Percentiles rank a stretch among this genome's conserved stretches.
phyloP scores from a whole-genome alignment of 192 early-diverging fungal genomes.

The Coemansia biformis region DNA sequence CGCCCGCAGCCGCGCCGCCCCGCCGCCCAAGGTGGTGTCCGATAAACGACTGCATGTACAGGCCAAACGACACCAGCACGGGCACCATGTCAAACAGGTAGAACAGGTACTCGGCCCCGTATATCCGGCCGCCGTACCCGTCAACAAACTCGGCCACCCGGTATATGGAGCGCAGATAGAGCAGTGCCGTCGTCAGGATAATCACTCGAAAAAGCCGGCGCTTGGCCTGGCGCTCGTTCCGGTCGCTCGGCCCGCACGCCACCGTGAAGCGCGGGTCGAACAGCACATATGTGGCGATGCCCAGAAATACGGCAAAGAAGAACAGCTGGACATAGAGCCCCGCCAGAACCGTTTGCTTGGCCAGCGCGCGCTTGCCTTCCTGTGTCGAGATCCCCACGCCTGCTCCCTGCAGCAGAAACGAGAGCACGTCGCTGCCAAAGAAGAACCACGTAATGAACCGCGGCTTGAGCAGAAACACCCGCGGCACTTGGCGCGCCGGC shows the following conservation, averaged over 20 bases:
- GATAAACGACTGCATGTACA: conserved; percentile 34
- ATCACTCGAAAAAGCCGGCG: conserved; percentile 25
- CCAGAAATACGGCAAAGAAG: conserved; percentile 31
- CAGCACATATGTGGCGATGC: conserved; percentile 8
- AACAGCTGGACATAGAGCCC: conserved; percentile 36
- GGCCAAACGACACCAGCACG: conserved; percentile 26
- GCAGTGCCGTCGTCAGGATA: conserved; percentile 25
- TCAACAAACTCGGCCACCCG: conserved; percentile 41
- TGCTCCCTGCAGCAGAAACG: conserved; percentile 38
- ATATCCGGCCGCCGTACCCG: conserved; percentile 34
- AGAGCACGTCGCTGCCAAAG: conserved; percentile 48
- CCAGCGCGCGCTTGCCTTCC: conserved; percentile 8
- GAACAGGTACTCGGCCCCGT: conserved; percentile 44
- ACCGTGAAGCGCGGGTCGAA: conserved; percentile 18
- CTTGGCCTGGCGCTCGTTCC: conserved; percentile 10
- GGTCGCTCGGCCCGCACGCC: conserved; percentile 9
- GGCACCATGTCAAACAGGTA: conserved; percentile 42
- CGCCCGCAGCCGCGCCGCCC: no score
- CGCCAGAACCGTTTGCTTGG: conserved; percentile 29
- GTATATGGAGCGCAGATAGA: conserved; percentile 43
- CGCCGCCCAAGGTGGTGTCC: conserved; percentile 12
- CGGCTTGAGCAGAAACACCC: conserved; percentile 26
- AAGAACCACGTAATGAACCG: conserved; percentile 50
- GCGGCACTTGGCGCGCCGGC: neutral
- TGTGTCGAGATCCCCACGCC: conserved; percentile 32